A percentile compares a stretch with the other conserved stretches of the same genome.
phyloP scores from a whole-genome alignment of 108 stramenopile genomes.

The Nitzschia sp. region DNA sequence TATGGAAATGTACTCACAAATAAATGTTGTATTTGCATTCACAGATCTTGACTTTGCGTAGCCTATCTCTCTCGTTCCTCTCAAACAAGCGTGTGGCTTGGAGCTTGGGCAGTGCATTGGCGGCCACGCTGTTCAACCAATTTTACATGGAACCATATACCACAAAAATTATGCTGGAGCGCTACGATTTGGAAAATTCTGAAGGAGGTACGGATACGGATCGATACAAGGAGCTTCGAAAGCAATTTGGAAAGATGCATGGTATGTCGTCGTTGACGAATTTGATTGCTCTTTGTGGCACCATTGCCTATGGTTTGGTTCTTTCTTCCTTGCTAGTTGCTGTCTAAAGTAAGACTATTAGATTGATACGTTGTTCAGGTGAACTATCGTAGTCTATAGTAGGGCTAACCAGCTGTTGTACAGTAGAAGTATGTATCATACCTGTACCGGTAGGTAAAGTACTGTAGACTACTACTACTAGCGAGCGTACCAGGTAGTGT shows the following conservation, averaged over 20 bases:
- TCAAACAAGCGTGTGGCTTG: slow-evolving; percentile 23
- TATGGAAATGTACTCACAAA: too few relatives aligned
- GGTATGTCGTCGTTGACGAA: slow-evolving; percentile 59
- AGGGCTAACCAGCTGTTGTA: too few relatives aligned
- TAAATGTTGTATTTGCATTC: too few relatives aligned
- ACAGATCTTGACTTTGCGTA: background rate
- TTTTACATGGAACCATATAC: slow-evolving; percentile 68
- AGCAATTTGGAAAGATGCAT: slow-evolving; percentile 75
- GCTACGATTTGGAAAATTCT: slow-evolving; percentile 57
- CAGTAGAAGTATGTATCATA: too few relatives aligned
- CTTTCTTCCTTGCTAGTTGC: background rate
- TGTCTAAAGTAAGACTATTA: too few relatives aligned
- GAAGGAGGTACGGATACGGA: slow-evolving; percentile 50
- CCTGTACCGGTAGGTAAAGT: too few relatives aligned
- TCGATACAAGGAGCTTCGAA: slow-evolving; percentile 51
- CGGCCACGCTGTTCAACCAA: slow-evolving; percentile 60
- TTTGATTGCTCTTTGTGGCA: slow-evolving; percentile 16
- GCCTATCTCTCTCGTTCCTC: slow-evolving; percentile 3
- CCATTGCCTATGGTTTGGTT: background rate
- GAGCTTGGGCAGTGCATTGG: slow-evolving; percentile 54
- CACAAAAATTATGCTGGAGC: slow-evolving; percentile 64
- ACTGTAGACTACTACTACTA: too few relatives aligned
- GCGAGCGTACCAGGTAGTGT: too few relatives aligned
- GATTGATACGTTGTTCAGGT: too few relatives aligned
- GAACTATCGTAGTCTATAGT: too few relatives aligned